Conservation (phyloP, 2,329 filamentous ascomycete species). For the Drechslerella coelobrocha region DNA sequence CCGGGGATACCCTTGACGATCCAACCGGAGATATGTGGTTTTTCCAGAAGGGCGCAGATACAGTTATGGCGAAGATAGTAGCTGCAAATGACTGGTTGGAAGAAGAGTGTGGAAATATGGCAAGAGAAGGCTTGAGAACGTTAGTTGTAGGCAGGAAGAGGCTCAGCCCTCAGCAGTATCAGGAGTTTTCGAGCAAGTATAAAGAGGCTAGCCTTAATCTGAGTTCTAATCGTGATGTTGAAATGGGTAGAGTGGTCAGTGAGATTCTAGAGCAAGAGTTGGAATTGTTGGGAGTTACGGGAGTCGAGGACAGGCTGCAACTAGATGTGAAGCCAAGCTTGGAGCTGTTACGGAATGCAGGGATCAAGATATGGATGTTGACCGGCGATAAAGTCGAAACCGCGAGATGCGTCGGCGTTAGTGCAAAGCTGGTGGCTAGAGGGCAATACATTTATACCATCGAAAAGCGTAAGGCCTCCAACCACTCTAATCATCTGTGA, state of each 20-base stretch:
- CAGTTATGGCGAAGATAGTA: conserved; percentile 96
- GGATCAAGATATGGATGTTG: conserved; percentile 99
- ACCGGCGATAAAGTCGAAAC: conserved; percentile 99
- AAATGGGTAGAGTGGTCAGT: conserved; percentile 79
- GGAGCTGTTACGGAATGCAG: conserved; percentile 92
- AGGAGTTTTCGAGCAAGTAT: conserved; percentile 76
- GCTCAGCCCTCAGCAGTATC: conserved; percentile 78
- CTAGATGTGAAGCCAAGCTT: conserved; percentile 93
- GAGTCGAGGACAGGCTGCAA: conserved; percentile 96
- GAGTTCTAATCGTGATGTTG: conserved; percentile 73
- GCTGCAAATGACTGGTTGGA: conserved; percentile 97
- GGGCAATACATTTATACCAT: conserved; percentile 97
- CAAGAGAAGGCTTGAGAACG: conserved; percentile 89
- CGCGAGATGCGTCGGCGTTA: conserved; percentile 92
- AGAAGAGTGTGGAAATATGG: conserved; percentile 99
- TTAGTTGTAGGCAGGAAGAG: conserved; percentile 93
- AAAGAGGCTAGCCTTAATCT: conserved; percentile 82
- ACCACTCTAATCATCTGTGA: background rate
- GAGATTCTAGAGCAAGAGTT: conserved; percentile 85
- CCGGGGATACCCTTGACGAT: conserved; percentile 63
- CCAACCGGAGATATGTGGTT: conserved; percentile 87
- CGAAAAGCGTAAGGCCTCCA: conserved; percentile 65
- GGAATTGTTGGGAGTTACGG: conserved; percentile 94
- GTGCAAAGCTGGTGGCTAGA: conserved; percentile 87
- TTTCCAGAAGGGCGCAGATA: conserved; percentile 97